Evolutionary conservation across 257 asterid genomes (phyloP).

Genomic region (Sherardia arvensis): DNA sequence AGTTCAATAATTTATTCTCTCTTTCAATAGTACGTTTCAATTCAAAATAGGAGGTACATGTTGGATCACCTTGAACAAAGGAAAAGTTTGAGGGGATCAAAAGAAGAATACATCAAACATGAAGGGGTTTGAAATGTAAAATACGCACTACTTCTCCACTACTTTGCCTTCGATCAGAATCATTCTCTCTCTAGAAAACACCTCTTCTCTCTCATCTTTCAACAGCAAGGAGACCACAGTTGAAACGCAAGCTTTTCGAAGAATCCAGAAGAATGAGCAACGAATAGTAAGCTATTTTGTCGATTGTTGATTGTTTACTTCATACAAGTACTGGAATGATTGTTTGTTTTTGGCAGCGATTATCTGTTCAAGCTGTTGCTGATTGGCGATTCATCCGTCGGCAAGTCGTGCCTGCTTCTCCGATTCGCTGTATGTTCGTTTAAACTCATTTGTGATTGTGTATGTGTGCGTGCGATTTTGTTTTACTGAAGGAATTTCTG

Average conservation of each 20-base stretch:
- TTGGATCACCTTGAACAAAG: neutral
- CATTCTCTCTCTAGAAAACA: neutral
- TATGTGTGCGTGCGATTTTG: neutral
- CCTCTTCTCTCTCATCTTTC: neutral
- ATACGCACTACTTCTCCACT: neutral
- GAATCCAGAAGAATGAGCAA: conserved; percentile 24
- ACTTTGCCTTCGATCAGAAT: conserved; percentile 1
- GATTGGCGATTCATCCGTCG: conserved; percentile 51
- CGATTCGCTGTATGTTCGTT: conserved; percentile 40
- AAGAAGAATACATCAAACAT: neutral
- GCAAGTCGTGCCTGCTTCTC: conserved; percentile 50
- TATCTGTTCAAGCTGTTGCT: conserved; percentile 46
- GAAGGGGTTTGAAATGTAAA: neutral
- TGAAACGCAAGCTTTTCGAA: neutral
- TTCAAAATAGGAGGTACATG: no score
- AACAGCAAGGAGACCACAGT: neutral
- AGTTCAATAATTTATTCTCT: no score
- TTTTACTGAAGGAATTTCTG: neutral
- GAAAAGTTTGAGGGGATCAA: neutral
- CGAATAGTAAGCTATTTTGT: conserved; percentile 31
- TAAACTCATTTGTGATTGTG: neutral
- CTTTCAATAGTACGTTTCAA: no score
- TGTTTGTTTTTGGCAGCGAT: conserved; percentile 24
- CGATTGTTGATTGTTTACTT: neutral
- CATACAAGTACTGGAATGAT: neutral